Percentiles rank a stretch among this genome's conserved stretches.
phyloP scores from a whole-genome alignment of 352 stramenopile genomes.

The Phytopythium boreale region DNA sequence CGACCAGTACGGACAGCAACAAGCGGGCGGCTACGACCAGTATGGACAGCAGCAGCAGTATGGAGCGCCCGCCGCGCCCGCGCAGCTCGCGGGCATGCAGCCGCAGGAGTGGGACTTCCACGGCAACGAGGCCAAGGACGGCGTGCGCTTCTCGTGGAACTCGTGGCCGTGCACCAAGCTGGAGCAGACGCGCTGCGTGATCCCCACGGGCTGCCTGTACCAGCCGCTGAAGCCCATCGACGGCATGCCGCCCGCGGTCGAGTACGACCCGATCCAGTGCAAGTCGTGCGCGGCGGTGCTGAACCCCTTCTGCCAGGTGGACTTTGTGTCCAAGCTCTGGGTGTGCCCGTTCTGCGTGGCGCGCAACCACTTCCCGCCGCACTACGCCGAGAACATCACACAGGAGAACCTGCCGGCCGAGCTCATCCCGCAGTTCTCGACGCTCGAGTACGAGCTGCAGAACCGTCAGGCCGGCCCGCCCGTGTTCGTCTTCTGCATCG shows the following conservation, averaged over 20 bases:
- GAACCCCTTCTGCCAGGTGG: slow-evolving; percentile 98
- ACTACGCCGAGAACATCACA: slow-evolving; percentile 95
- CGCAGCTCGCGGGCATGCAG: slow-evolving; percentile 54
- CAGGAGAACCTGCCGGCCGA: slow-evolving; percentile 98
- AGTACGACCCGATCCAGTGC: slow-evolving; percentile 99
- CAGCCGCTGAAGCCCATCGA: slow-evolving; percentile 98
- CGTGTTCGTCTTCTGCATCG: slow-evolving; percentile 98
- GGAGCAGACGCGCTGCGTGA: slow-evolving; percentile 97
- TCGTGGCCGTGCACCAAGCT: slow-evolving; percentile 97
- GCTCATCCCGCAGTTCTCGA: slow-evolving; percentile 99
- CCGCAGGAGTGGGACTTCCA: slow-evolving; percentile 87
- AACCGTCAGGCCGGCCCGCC: slow-evolving; percentile 91
- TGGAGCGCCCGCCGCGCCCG: slow-evolving; percentile 23
- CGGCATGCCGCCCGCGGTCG: slow-evolving; percentile 88
- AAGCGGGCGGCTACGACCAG: slow-evolving; percentile 32
- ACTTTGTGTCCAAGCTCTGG: slow-evolving; percentile 99
- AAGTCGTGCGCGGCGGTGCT: slow-evolving; percentile 96
- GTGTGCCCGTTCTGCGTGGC: slow-evolving; percentile 99
- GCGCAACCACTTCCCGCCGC: slow-evolving; percentile 97
- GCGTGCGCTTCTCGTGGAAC: slow-evolving; percentile 98
- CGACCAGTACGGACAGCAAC: slow-evolving; percentile 17
- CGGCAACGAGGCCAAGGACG: slow-evolving; percentile 86
- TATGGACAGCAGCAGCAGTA: slow-evolving; percentile 43
- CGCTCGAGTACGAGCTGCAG: slow-evolving; percentile 98
- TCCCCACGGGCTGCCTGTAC: slow-evolving; percentile 93